Evolutionary conservation across 768 basidiomycete genomes (phyloP), one percentile per base, ranked within the genome.

Genomic region (Psilocybe subaeruginosa): DNA sequence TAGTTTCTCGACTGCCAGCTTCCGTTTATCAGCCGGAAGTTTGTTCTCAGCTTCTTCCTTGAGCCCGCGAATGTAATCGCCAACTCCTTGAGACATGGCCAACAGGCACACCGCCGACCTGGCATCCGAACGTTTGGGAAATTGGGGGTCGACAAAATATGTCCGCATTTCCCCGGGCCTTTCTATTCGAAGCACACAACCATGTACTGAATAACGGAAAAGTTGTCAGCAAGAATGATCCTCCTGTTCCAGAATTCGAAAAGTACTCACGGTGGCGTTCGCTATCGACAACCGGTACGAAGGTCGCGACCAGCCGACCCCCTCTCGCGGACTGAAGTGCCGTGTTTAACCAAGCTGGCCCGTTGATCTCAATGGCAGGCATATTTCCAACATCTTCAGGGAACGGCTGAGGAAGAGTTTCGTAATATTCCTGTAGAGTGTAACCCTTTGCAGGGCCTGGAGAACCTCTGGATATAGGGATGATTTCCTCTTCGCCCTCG

Each of bases 91-190:
- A 2, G 87, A 85, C 70, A 91, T 82, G 0, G 89, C 90, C 14
- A 85, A 75, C 23, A 92, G 71, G 61, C 82, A 85, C 2, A 85
- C 90, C 0, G 90, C 91, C 0, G 81, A 78, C 70, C 88, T 90
- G n/a, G 89, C 90, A 55, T 91, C 89, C 0, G 74, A 72, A 3
- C 84, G 84, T 66, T 84, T 88, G 2, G 77, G 65, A 64, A 91
- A 91, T 14, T 77, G 76, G 0, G 85, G 76, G n/a, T 90, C 89
- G 30, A 88, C 86, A 4, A 92, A 70, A 64, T 80, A 92, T 0
- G 87, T 84, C 46, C 75, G 78, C 39, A 78, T 81, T 58, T 84
- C 81, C 4, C 74, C 76, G 2, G 83, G 82, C 29, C 83, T 80
- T 45, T 81, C 78, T 4, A 92, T 64, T 29, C 86, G 84, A 45